These are phyloP conservation scores for Microstroma glucosiphilum DNA, from an alignment of 1,284 basidiomycete species.

Conservation along the genomic window DNA sequence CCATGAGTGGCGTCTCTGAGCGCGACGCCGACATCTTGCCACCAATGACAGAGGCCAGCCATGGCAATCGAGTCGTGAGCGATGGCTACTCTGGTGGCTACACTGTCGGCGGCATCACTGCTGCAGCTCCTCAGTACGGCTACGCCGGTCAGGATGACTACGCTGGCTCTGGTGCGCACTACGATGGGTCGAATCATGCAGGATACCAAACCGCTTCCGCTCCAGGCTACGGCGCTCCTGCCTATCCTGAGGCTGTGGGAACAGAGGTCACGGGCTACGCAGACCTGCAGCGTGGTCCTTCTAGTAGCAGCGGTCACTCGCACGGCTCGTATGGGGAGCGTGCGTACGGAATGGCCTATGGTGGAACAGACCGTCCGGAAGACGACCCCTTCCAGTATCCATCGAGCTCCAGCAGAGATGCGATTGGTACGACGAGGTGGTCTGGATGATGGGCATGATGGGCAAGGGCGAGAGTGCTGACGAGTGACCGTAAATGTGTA, in stretches of 20 bases:
- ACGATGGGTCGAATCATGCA: not conserved
- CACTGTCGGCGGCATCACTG: no score
- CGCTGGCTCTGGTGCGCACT: not conserved
- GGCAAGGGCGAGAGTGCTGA: no score
- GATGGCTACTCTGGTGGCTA: not conserved
- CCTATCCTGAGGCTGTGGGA: not conserved
- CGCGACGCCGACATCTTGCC: slow-evolving; percentile 1
- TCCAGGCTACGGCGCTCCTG: not conserved
- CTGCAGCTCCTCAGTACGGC: not conserved
- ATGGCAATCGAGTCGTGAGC: not conserved
- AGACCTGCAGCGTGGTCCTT: not conserved
- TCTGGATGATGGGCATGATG: no score
- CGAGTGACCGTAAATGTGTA: no score
- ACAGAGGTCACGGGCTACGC: not conserved
- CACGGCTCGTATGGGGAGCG: not conserved
- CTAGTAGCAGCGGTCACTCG: not conserved
- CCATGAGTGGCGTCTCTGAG: slow-evolving; percentile 4
- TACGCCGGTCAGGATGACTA: not conserved
- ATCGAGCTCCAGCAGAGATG: no score
- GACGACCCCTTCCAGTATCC: not conserved
- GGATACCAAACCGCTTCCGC: not conserved
- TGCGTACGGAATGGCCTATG: not conserved
- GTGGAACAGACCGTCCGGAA: not conserved
- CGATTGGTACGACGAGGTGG: no score
- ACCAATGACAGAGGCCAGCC: not conserved